Base-by-base conservation (phyloP, 2,329 filamentous ascomycete species). In the Hymenotorrendiella dingleyae region DNA sequence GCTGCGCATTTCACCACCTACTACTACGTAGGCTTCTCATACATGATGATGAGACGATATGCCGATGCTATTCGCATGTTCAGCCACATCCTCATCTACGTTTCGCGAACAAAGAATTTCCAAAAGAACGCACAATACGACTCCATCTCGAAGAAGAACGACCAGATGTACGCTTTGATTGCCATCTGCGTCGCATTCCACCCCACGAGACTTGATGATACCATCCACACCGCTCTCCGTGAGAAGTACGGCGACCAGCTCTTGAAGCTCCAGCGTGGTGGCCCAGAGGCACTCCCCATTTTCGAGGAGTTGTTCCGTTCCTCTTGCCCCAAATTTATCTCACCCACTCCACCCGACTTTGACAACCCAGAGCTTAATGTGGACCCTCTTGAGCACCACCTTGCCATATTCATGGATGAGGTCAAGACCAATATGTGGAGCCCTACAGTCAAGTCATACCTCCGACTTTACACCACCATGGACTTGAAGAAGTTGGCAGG, bases 41-140 rank as follows among this genome's bases (percentile, higher is more conserved):
- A 98, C 84, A 97, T 98, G 91, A 98, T 98, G 93, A 94, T 97
- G 87, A 89, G 93, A 72, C 87, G 93, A 65, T 98, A 98, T 67
- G 87, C 89, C 69, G 93, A 98, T 69, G 93, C 93, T 67, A 96
- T 98, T 72, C 89, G 91, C 77, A 95, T 96, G 84, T 98, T 98
- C 82, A 94, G 87, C 76, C 93, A 98, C 78, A 98, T 98, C 68
- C 82, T 98, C 59, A 85, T 98, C 71, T 98, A 97, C 71, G 90
- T 98, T 55, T 95, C 89, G 57, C 79, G 93, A 61, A 98, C 93
- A 64, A 98, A 98, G 86, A 97, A 97, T 78, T 97, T 97, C 82
- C 93, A 98, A 72, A 98, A 97, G 82, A 94, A 90, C 67, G 85
- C 86, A 21, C 86, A 95, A 72, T 97, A 95, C 73, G 93, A 98